phyloP scores from a whole-genome alignment of 768 basidiomycete genomes.

The Rhodotorula babjevae region DNA sequence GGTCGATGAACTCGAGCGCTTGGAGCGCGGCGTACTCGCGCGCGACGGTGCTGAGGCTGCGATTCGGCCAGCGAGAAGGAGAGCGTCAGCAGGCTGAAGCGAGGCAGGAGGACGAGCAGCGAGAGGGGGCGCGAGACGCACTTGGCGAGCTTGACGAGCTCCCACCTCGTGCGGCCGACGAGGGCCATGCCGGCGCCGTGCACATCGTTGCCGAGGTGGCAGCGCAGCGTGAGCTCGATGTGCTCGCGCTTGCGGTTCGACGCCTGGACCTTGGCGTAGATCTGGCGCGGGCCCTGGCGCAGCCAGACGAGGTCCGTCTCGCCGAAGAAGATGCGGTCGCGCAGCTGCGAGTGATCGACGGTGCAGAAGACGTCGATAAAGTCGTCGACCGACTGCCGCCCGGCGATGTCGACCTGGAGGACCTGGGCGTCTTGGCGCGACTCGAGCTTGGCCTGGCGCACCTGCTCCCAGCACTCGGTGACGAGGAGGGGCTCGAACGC shows the following conservation, averaged over 20 bases:
- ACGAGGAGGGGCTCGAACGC: constrained; percentile 80
- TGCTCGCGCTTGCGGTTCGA: constrained; percentile 51
- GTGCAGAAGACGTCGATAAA: constrained; percentile 74
- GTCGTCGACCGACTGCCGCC: constrained; percentile 68
- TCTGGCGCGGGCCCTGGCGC: constrained; percentile 53
- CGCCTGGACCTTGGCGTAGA: constrained; percentile 68
- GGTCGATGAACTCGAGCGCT: constrained; percentile 75
- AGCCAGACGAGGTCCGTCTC: constrained; percentile 86
- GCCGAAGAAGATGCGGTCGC: constrained; percentile 66
- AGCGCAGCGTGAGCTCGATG: constrained; percentile 61
- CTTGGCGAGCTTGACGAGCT: constrained; percentile 75
- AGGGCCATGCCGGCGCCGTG: constrained; percentile 59
- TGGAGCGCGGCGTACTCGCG: constrained; percentile 86
- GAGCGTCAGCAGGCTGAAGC: constrained; percentile 23
- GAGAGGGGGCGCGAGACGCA: constrained; percentile 47
- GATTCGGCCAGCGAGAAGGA: constrained; percentile 5
- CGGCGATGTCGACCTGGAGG: constrained; percentile 57
- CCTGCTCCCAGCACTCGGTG: constrained; percentile 86
- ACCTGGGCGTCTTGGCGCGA: constrained; percentile 48
- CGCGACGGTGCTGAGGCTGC: constrained; percentile 79
- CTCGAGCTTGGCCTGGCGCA: constrained; percentile 71
- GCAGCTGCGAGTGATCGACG: constrained; percentile 56
- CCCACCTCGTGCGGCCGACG: constrained; percentile 64
- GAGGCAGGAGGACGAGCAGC: neutral
- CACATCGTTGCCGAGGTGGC: constrained; percentile 47